Evolutionary conservation across 768 basidiomycete species (phyloP), one percentile per base, ranked within the genome.

Genomic region (Postia placenta): DNA sequence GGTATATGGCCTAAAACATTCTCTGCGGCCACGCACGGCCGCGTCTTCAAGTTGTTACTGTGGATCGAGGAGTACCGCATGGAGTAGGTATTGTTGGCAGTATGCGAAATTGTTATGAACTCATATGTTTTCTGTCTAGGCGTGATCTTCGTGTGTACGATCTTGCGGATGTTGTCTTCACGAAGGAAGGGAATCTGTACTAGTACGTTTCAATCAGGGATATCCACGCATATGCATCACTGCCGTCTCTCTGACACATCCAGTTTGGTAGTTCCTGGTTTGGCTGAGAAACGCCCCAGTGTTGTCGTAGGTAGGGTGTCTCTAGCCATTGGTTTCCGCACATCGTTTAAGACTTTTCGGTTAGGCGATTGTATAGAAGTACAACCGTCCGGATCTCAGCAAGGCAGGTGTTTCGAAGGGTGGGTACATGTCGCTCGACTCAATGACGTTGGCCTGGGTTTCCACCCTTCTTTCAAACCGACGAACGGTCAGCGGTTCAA

Each of bases 271-370:
- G 79, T 84, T 5, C 69, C 75, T 27, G 80, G 80, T 4, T 64
- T 82, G 1, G 78, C 75, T 2, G 79, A 82, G 62, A 75, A 76
- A 42, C 69, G 80, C 4, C 81, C 80, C 0, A 78, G 75, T 19
- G 77, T 83, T 12, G 67, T 81, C 15, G 69, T 79, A 15, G 81
- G 80, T 44, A 69, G 75, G 60, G 71, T 71, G 12, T 33, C 7
- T 33, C 30, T 55, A 12, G 2, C 15, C 56, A 23, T 42, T 28
- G 28, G 42, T n/a, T 3, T 20, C 22, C n/a, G 17, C 22, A 23
- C 42, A 47, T 61, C 23, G 42, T 56, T 11, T 35, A 77, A n/a
- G 4, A 33, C n/a, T 33, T 6, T 17, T 2, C 11, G 5, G 4
- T 69, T 45, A 64, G 68, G 67, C 9, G 68, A 68, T 48, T 49